These are phyloP conservation scores for Penicillium bovifimosum DNA, from an alignment of 495 filamentous ascomycete genomes.

Conservation along the genomic window DNA sequence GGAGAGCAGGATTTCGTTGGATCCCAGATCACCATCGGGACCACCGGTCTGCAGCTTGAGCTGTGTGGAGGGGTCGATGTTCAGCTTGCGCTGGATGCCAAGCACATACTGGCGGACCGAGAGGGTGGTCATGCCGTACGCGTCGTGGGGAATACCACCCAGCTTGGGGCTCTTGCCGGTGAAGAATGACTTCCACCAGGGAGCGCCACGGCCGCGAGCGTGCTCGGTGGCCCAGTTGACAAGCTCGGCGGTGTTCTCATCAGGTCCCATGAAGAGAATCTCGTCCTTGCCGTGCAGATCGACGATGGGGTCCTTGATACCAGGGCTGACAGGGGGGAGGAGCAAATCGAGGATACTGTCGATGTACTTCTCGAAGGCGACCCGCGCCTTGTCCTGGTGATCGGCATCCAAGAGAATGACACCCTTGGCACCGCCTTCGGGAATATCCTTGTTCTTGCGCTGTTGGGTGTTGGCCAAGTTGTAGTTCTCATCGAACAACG, in stretches of 20 bases:
- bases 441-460: constrained; percentile 99
- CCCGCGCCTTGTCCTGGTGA: constrained; percentile 84
- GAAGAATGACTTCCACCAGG: constrained; percentile 99
- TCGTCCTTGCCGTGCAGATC: constrained; percentile 91
- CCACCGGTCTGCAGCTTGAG: constrained; percentile 96
- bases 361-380: constrained; percentile 99
- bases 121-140: constrained; percentile 95
- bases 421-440: constrained; percentile 97
- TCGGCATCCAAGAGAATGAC: constrained; percentile 90
- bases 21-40: constrained; percentile 93
- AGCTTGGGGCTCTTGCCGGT: constrained; percentile 95
- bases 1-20: constrained; percentile 93
- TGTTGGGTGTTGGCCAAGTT: constrained; percentile 97
- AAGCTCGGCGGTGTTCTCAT: constrained; percentile 96
- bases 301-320: constrained; percentile 98
- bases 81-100: constrained; percentile 93
- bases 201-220: constrained; percentile 78
- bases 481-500: constrained; percentile 97
- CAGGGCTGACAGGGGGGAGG: constrained; percentile 80
- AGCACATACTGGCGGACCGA: constrained; percentile 93
- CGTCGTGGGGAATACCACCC: constrained; percentile 93
- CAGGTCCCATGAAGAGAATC: constrained; percentile 96
- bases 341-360: constrained; percentile 95
- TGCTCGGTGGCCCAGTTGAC: constrained; percentile 98
- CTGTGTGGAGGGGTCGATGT: constrained; percentile 75